Percentiles rank a stretch among this genome's conserved stretches.
Conservation (phyloP, 2,329 filamentous ascomycete genomes). For the Verticillium albo-atrum region DNA sequence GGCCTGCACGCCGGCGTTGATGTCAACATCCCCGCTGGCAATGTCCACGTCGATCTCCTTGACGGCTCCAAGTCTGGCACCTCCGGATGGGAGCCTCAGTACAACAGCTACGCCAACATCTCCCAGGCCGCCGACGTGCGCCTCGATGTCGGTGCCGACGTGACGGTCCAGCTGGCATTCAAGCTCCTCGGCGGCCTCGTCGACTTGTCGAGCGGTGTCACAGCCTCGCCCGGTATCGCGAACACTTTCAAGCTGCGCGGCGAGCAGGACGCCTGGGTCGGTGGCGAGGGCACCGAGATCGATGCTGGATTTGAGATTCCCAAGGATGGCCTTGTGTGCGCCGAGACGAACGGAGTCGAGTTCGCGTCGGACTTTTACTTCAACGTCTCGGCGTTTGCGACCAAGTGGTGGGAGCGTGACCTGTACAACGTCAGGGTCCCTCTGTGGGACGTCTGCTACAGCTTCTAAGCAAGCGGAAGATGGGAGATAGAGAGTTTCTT, state of each 20-base stretch:
- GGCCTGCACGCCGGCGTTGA: conserved; percentile 23
- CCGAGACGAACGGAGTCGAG: conserved; percentile 16
- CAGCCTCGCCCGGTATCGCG: conserved; percentile 27
- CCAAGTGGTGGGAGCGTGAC: conserved; percentile 18
- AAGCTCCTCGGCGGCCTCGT: conserved; percentile 28
- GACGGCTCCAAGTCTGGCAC: conserved; percentile 19
- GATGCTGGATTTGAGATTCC: conserved; percentile 9
- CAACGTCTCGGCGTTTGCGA: conserved; percentile 19
- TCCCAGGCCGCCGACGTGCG: conserved; percentile 23
- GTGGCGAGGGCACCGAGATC: conserved; percentile 1
- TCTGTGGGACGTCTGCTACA: conserved; percentile 11
- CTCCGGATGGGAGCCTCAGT: conserved; percentile 30
- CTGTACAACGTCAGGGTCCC: conserved; percentile 14
- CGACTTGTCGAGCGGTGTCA: conserved; percentile 32
- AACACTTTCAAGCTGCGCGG: conserved; percentile 27
- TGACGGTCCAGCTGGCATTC: conserved; percentile 33
- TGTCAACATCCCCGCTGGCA: conserved; percentile 27
- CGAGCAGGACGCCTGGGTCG: conserved; percentile 17
- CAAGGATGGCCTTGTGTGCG: conserved; percentile 12
- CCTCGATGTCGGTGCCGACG: conserved; percentile 25
- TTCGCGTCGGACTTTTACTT: conserved; percentile 21
- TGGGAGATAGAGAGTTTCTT: neutral
- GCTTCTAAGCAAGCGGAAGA: neutral
- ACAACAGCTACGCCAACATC: conserved; percentile 27
- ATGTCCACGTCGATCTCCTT: conserved; percentile 33